Evolutionary conservation across 2,329 filamentous ascomycete genomes (phyloP).

Genomic region (Aspergillus awamori): DNA sequence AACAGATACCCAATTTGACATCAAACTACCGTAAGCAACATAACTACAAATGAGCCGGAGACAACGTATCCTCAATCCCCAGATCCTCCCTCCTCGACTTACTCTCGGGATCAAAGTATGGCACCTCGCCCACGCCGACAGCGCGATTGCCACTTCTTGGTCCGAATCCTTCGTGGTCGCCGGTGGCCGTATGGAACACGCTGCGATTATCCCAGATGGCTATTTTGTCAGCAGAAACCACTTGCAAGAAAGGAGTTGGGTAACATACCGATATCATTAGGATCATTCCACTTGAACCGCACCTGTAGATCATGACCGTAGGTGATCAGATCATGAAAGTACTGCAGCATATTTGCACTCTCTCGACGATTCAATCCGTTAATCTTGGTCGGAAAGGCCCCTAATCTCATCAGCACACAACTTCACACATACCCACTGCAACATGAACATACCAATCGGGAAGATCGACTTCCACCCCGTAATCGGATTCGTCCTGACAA

Average conservation of each 20-base stretch:
- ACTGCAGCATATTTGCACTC: conserved; percentile 46
- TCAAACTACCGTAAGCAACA: too few relatives aligned
- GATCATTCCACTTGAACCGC: conserved; percentile 53
- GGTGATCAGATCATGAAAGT: conserved; percentile 48
- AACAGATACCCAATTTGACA: too few relatives aligned
- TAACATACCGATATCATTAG: conserved; percentile 49
- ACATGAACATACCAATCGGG: conserved; percentile 33
- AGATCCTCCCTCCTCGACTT: conserved; percentile 23
- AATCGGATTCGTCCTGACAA: conserved; percentile 65
- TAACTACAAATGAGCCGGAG: conserved; percentile 20
- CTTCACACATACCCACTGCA: neutral
- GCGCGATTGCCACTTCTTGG: conserved; percentile 88
- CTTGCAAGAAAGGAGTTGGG: too few relatives aligned
- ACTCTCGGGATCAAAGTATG: conserved; percentile 20
- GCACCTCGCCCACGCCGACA: conserved; percentile 90
- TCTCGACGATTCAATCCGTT: conserved; percentile 51
- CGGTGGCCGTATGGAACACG: conserved; percentile 41
- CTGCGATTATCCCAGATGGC: conserved; percentile 25
- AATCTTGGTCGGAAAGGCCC: conserved; percentile 45
- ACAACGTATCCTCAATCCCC: conserved; percentile 23
- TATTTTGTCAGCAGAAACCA: neutral
- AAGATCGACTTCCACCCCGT: conserved; percentile 65
- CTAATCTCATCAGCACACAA: conserved; percentile 18
- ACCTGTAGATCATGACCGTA: conserved; percentile 58
- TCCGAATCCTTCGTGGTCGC: conserved; percentile 48